These are phyloP conservation scores for Catharanthus roseus DNA, from an alignment of 257 asterid species.

Conservation along the genomic window DNA sequence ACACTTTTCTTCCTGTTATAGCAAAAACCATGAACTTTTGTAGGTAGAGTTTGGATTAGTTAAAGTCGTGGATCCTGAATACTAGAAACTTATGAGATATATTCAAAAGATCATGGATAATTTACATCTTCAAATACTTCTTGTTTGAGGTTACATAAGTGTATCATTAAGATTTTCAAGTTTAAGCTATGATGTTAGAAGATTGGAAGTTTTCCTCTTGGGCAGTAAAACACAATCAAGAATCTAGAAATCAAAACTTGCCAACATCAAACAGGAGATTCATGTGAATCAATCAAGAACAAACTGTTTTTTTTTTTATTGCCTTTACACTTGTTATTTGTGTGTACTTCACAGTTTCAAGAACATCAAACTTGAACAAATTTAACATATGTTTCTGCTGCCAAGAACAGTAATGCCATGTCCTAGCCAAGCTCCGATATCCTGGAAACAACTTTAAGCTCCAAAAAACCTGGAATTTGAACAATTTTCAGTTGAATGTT, in stretches of 20 bases:
- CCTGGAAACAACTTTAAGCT: conserved; percentile 31
- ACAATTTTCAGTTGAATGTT: conserved; percentile 6
- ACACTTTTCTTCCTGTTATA: too few species aligned
- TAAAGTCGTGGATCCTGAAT: too few species aligned
- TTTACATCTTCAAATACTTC: too few species aligned
- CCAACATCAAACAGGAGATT: not conserved
- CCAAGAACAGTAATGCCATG: not conserved
- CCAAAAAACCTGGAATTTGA: conserved; percentile 53
- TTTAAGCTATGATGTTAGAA: not conserved
- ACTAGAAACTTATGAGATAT: too few species aligned
- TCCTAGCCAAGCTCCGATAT: conserved; percentile 6
- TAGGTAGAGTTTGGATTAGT: too few species aligned
- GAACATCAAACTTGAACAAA: not conserved
- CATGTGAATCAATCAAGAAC: not conserved
- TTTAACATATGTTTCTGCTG: not conserved
- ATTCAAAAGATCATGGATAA: too few species aligned
- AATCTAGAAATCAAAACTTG: not conserved
- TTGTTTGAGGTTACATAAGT: not conserved
- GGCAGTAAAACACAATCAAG: not conserved
- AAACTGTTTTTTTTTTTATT: not conserved
- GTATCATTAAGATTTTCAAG: not conserved
- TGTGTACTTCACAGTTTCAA: conserved; percentile 1
- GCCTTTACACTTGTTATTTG: not conserved
- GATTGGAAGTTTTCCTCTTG: not conserved
- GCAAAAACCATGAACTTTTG: too few species aligned